Evolutionary conservation across 371 early-diverging fungal species (phyloP).

Genomic region (Haplosporangium sp.): DNA sequence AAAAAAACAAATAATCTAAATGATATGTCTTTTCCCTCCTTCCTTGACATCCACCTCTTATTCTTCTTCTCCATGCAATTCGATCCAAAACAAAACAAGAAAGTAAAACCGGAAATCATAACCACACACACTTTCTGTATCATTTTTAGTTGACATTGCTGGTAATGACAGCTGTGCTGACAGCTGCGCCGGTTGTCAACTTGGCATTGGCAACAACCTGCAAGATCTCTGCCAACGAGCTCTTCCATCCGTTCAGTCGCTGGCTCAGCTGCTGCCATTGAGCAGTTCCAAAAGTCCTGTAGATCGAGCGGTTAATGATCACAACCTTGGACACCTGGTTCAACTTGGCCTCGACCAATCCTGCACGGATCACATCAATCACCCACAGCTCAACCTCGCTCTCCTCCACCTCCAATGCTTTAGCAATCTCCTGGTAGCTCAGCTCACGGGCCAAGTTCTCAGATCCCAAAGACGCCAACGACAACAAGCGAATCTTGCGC

Average conservation of each 20-base stretch:
- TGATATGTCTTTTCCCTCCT: neutral
- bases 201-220: slow-evolving; percentile 88
- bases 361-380: slow-evolving; percentile 92
- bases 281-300: slow-evolving; percentile 83
- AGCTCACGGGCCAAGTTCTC: slow-evolving; percentile 76
- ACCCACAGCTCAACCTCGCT: slow-evolving; percentile 94
- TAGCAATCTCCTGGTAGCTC: slow-evolving; percentile 79
- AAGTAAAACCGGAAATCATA: too few relatives aligned
- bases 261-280: slow-evolving; percentile 85
- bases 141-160: slow-evolving; percentile 14
- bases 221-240: slow-evolving; percentile 81
- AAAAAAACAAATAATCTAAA: neutral
- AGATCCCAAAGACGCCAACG: slow-evolving; percentile 85
- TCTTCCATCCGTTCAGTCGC: slow-evolving; percentile 83
- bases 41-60: neutral
- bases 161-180: slow-evolving; percentile 52
- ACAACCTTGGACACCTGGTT: slow-evolving; percentile 89
- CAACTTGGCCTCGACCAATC: slow-evolving; percentile 94
- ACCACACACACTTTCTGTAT: too few relatives aligned
- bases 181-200: slow-evolving; percentile 57
- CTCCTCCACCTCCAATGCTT: slow-evolving; percentile 77
- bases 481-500: slow-evolving; percentile 88
- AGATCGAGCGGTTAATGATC: slow-evolving; percentile 79
- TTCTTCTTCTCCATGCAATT: too few relatives aligned
- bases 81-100: too few relatives aligned